Conservation (phyloP, 805 yeast genomes). For the Isabelozyma pseudorhagii region DNA sequence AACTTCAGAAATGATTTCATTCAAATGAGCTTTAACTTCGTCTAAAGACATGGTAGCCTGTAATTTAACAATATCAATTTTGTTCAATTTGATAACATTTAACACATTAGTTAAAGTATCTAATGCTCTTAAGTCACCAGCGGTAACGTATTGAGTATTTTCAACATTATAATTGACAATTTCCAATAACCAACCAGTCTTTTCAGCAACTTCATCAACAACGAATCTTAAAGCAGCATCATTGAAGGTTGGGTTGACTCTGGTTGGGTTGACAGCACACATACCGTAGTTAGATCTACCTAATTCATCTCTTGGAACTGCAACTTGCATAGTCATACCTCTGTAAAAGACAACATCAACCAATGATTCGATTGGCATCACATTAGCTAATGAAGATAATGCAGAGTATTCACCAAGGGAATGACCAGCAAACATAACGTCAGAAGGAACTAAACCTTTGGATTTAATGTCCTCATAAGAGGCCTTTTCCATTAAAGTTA, state of each 20-base stretch:
- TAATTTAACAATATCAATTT: slow-evolving; percentile 86
- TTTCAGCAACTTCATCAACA: slow-evolving; percentile 78
- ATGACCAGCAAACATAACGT: slow-evolving; percentile 97
- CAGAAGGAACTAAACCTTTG: slow-evolving; percentile 91
- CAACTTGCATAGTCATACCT: slow-evolving; percentile 99
- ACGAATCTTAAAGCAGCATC: slow-evolving; percentile 94
- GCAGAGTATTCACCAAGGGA: slow-evolving; percentile 99
- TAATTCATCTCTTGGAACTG: slow-evolving; percentile 92
- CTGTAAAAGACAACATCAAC: slow-evolving; percentile 98
- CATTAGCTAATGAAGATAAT: slow-evolving; percentile 93
- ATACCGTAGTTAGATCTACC: slow-evolving; percentile 99
- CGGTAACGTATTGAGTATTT: slow-evolving; percentile 97
- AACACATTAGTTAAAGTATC: slow-evolving; percentile 91
- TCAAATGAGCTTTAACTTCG: slow-evolving; percentile 82
- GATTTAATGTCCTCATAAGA: slow-evolving; percentile 96
- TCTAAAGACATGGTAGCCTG: slow-evolving; percentile 81
- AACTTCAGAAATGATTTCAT: slow-evolving; percentile 84
- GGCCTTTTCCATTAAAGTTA: slow-evolving; percentile 98
- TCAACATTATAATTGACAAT: slow-evolving; percentile 98
- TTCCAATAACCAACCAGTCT: slow-evolving; percentile 92
- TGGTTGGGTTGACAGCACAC: slow-evolving; percentile 97
- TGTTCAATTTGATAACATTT: slow-evolving; percentile 90
- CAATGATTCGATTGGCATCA: slow-evolving; percentile 96
- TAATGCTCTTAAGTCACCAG: slow-evolving; percentile 95
- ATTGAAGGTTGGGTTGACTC: slow-evolving; percentile 82